phyloP scores from a whole-genome alignment of 495 filamentous ascomycete genomes.

The Clohesyomyces aquaticus region DNA sequence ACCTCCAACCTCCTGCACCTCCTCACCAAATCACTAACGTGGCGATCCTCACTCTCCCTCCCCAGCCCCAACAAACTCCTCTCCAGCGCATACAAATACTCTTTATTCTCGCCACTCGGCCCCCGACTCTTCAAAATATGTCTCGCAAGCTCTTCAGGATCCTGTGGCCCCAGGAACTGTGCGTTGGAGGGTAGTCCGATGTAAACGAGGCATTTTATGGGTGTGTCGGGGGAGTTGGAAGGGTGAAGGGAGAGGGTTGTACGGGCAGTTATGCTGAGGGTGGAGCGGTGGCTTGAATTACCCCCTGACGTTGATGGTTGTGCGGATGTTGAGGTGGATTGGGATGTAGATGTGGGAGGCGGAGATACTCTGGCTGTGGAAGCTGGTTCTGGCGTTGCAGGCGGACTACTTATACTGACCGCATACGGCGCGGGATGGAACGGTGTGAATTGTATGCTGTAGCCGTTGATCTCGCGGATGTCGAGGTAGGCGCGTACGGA shows the following conservation, averaged over 20 bases:
- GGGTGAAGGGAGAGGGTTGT: no score
- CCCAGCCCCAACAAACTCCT: conserved; percentile 74
- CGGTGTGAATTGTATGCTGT: conserved; percentile 83
- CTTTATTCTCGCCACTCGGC: conserved; percentile 86
- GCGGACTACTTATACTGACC: conserved; percentile 40
- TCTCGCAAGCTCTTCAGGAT: conserved; percentile 78
- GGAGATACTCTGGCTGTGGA: not conserved
- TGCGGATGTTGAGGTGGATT: conserved; percentile 48
- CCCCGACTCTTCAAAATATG: conserved; percentile 78
- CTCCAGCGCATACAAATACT: conserved; percentile 87
- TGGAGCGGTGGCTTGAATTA: no score
- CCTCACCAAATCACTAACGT: conserved; percentile 66
- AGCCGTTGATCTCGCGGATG: conserved; percentile 96
- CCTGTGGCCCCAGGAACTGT: conserved; percentile 84
- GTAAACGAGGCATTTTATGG: conserved; percentile 75
- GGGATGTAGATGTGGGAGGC: conserved; percentile 27
- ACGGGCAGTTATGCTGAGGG: no score
- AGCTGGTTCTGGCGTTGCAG: conserved; percentile 44
- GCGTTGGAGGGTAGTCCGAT: conserved; percentile 94
- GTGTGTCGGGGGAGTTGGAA: conserved; percentile 17
- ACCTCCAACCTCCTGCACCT: conserved; percentile 59
- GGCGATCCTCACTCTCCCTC: conserved; percentile 77
- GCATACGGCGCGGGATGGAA: conserved; percentile 60
- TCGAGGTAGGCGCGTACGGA: conserved; percentile 91
- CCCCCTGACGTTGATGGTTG: no score